Conservation (phyloP, 441 rosid genomes). For the Codiaeum variegatum region DNA sequence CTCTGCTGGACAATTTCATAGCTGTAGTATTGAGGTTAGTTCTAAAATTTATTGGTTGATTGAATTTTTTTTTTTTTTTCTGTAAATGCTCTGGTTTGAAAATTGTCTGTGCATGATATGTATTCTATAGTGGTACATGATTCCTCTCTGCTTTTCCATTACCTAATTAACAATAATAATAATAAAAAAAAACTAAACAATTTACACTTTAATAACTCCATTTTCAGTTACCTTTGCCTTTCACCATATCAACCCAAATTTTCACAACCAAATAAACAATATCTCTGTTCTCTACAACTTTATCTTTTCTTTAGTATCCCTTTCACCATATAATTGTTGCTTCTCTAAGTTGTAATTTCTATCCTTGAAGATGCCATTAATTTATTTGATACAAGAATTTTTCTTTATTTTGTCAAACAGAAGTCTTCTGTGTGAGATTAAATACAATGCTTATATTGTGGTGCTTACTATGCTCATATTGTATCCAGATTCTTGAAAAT, state of each 20-base stretch:
- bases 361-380: background rate
- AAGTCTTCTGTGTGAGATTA: background rate
- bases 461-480: background rate
- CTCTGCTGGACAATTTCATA: too few species aligned
- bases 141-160: constrained; percentile 21
- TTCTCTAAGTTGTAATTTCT: background rate
- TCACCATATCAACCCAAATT: constrained; percentile 16
- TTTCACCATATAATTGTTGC: background rate
- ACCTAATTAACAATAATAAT: background rate
- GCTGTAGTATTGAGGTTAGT: too few species aligned
- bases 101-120: too few species aligned
- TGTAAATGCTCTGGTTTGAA: too few species aligned
- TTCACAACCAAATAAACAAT: background rate
- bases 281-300: constrained; percentile 1
- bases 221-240: background rate
- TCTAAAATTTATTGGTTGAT: too few species aligned
- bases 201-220: background rate
- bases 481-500: constrained; percentile 47
- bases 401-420: background rate
- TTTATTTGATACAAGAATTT: background rate
- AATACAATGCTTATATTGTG: background rate
- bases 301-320: constrained; percentile 2
- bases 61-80: too few species aligned
- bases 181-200: background rate
- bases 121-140: too few species aligned